Evolutionary conservation across 495 filamentous ascomycete genomes (phyloP).

Genomic region (Aspergillus incahuasiensis): DNA sequence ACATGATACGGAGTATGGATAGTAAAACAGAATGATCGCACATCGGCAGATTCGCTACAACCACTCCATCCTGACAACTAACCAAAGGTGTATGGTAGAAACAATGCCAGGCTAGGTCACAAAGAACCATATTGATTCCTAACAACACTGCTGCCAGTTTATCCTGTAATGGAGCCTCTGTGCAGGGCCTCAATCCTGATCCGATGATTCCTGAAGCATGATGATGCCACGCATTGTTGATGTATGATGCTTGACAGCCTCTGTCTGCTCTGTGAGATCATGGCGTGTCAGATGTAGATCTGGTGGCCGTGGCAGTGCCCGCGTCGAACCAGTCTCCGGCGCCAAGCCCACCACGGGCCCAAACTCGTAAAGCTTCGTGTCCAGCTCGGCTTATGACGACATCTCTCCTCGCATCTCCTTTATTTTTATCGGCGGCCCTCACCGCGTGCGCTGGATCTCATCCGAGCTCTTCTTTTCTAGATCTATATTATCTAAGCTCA

Average conservation of each 20-base stretch:
- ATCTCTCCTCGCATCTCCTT: not conserved
- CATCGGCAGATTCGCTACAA: no score
- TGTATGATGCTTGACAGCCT: not conserved
- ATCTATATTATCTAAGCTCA: not conserved
- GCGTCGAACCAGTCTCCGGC: not conserved
- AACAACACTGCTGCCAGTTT: no score
- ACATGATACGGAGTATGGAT: no score
- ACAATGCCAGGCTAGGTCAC: no score
- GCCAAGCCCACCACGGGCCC: not conserved
- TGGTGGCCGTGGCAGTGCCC: not conserved
- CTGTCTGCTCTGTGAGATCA: not conserved
- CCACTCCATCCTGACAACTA: no score
- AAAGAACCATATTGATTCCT: no score
- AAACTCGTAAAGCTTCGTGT: not conserved
- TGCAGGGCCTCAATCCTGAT: no score
- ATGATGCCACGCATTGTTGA: not conserved
- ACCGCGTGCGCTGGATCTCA: not conserved
- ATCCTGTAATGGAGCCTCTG: no score
- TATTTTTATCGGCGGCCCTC: not conserved
- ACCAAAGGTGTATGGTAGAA: no score
- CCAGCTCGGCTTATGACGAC: conserved; percentile 4
- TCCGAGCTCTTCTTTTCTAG: not conserved
- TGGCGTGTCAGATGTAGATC: not conserved
- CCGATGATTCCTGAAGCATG: not conserved
- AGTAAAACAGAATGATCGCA: no score